These are phyloP conservation scores for Populus tremula DNA, from an alignment of 345 rosid species.

Conservation along the genomic window DNA sequence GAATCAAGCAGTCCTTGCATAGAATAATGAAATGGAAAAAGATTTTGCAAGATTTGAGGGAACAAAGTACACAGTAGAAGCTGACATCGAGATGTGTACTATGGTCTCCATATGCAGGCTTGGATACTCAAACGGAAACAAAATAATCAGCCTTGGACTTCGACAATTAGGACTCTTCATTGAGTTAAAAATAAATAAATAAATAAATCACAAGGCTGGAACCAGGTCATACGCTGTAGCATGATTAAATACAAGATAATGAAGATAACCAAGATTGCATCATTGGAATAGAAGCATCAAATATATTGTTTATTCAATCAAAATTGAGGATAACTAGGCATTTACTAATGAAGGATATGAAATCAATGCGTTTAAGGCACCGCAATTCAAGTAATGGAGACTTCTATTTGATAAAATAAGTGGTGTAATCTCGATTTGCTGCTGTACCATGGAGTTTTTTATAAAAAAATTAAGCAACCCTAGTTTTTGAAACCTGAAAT, in stretches of 20 bases:
- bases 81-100: slow-evolving; percentile 48
- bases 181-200: neutral
- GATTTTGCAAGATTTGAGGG: slow-evolving; percentile 33
- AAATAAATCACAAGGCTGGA: slow-evolving; percentile 15
- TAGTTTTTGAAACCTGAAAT: slow-evolving; percentile 64
- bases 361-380: slow-evolving; percentile 60
- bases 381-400: slow-evolving; percentile 42
- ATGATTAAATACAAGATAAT: neutral
- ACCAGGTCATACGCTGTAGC: slow-evolving; percentile 18
- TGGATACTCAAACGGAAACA: slow-evolving; percentile 32
- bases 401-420: slow-evolving; percentile 51
- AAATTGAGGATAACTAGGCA: slow-evolving; percentile 33
- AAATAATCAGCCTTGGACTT: slow-evolving; percentile 39
- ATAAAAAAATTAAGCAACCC: slow-evolving; percentile 32
- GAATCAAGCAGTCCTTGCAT: slow-evolving; percentile 9
- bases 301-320: slow-evolving; percentile 39
- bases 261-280: slow-evolving; percentile 39
- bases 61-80: slow-evolving; percentile 20
- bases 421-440: slow-evolving; percentile 28
- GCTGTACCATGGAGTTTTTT: slow-evolving; percentile 12
- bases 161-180: slow-evolving; percentile 30
- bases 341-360: slow-evolving; percentile 32
- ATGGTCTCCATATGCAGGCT: slow-evolving; percentile 8
- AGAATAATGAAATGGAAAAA: slow-evolving; percentile 17
- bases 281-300: slow-evolving; percentile 67